phyloP scores from a whole-genome alignment of 148 eudicot species.

The Rhododendron ferrugineum region DNA sequence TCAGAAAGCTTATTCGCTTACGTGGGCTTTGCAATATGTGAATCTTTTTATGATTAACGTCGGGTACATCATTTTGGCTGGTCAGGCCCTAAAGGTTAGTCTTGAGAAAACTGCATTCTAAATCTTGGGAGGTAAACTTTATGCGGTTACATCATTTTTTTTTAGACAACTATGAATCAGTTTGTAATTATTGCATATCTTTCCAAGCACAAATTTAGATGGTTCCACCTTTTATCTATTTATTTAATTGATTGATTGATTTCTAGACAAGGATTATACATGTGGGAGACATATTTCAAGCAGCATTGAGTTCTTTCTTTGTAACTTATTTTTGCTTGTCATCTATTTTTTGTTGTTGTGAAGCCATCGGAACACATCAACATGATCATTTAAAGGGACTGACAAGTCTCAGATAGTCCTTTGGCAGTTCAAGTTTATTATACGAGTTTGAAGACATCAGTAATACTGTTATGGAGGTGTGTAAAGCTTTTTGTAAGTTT shows the following conservation, averaged over 20 bases:
- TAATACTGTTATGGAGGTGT: not conserved
- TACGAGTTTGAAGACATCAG: not conserved
- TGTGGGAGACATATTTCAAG: not conserved
- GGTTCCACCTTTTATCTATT: not conserved
- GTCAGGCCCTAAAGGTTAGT: slow-evolving; percentile 71
- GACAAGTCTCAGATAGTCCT: not conserved
- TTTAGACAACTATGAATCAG: not conserved
- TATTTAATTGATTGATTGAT: not conserved
- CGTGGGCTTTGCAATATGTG: slow-evolving; percentile 80
- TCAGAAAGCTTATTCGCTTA: slow-evolving; percentile 63
- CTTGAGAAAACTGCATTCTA: not conserved
- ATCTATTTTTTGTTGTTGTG: not conserved
- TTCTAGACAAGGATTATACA: not conserved
- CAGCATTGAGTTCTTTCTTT: not conserved
- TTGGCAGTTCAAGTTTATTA: not conserved
- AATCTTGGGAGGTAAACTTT: not conserved
- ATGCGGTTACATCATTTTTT: not conserved
- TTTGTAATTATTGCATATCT: not conserved
- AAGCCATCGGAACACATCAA: not conserved
- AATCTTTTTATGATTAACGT: slow-evolving; percentile 93
- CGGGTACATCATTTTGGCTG: slow-evolving; percentile 78
- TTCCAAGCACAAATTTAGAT: not conserved
- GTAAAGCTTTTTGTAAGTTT: not conserved
- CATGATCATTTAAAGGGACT: not conserved
- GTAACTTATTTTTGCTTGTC: not conserved